Evolutionary conservation across 78 protist genomes (phyloP), one percentile per base, ranked within the genome.

Genomic region (Neovahlkampfia damariscottae): DNA sequence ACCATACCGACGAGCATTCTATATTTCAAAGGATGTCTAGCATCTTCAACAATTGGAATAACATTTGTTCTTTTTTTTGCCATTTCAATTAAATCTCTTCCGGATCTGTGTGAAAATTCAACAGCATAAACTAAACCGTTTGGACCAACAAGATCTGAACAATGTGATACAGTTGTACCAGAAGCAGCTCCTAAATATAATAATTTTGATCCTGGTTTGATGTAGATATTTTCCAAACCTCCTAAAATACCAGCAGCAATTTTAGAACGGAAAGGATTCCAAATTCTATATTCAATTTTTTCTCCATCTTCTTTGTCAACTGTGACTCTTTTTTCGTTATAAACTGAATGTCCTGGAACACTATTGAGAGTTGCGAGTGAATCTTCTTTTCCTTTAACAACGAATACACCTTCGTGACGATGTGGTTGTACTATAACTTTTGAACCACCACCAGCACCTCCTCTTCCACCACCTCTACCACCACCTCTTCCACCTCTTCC

Each of bases 221-320:
- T 95, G 73, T 74, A 80, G 50, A 93, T 84, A 84, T 88, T 78
- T 40, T 87, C 97, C 9, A 98, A 88, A 76, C 99, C 99, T 39
- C 94, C 90, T 5, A 96, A 77, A 38, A 96, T 69, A 41, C 99
- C 99, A 2, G 99, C 97, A 67, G 95, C 99, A 28, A 98, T 72
- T 95, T 98, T 98, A n/a, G 98, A 93, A 37, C 99, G 84, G 98
- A 93, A 97, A 19, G 99, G 99, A 79, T 98, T 96, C 99, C 99
- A 98, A 29, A 96, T 92, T 50, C 99, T 91, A 93, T 98, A 98
- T 89, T 98, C 99, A 70, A 86, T 83, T 91, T 97, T 94, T 4
- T 34, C 76, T n/a, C 32, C 38, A 3, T 30, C 31, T 19, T 6
- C 80, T 3, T 38, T 70, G 2, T 5, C 74, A 10, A 30, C 4